A percentile compares a stretch with the other conserved stretches of the same genome.
These are phyloP conservation scores for Myxozyma kluyveri DNA, from an alignment of 805 yeast genomes.

Conservation along the genomic window DNA sequence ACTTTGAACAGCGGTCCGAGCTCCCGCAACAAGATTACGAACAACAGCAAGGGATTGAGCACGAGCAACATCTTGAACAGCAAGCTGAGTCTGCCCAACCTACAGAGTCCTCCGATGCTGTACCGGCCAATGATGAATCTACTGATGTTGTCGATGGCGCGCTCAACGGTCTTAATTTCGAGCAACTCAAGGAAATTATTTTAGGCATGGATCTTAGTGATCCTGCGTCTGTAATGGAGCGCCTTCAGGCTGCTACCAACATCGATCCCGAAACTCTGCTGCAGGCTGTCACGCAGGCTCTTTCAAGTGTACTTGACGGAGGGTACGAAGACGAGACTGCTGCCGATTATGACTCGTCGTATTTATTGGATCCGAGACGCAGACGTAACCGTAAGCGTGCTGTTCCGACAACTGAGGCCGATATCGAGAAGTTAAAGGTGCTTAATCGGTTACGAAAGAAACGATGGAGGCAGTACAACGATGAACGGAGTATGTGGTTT, in stretches of 20 bases:
- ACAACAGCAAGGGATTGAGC: slow-evolving; percentile 4
- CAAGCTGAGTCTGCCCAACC: neutral
- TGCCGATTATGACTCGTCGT: slow-evolving; percentile 5
- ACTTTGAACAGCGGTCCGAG: neutral
- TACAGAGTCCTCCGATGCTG: too few species aligned
- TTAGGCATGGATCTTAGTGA: slow-evolving; percentile 26
- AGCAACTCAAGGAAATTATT: slow-evolving; percentile 18
- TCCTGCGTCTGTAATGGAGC: slow-evolving; percentile 24
- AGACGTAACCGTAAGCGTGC: slow-evolving; percentile 1
- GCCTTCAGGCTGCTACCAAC: slow-evolving; percentile 24
- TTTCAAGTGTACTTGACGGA: slow-evolving; percentile 14
- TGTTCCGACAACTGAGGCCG: slow-evolving; percentile 35
- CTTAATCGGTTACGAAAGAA: slow-evolving; percentile 78
- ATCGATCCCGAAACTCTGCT: slow-evolving; percentile 24
- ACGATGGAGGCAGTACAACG: slow-evolving; percentile 78
- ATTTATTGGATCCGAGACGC: neutral
- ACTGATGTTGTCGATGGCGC: too few species aligned
- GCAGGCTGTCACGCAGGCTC: slow-evolving; percentile 27
- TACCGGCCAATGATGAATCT: too few species aligned
- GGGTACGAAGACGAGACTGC: slow-evolving; percentile 16
- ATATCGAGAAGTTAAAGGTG: slow-evolving; percentile 56
- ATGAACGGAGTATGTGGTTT: slow-evolving; percentile 51
- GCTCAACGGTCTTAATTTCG: slow-evolving; percentile 14
- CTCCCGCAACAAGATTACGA: slow-evolving; percentile 1
- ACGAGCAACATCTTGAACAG: slow-evolving; percentile 1